Conservation (phyloP, 164 flowering plant genomes). For the Tetrastigma voinierianum region DNA sequence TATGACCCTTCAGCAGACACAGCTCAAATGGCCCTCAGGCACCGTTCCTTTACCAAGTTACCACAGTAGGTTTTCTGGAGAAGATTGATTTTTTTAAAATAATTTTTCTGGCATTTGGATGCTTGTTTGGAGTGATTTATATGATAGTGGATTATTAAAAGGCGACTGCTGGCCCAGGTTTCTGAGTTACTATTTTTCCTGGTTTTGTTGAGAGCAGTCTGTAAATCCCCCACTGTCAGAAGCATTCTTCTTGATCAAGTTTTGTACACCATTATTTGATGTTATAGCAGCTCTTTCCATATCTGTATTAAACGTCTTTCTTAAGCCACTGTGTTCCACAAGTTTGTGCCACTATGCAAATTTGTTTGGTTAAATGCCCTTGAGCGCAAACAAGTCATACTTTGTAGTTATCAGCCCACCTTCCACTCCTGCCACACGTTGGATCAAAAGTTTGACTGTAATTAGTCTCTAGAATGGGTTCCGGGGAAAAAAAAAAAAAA, state of each 20-base stretch:
- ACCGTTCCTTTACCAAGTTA: constrained; percentile 67
- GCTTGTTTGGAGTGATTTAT: neutral
- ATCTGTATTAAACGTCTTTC: too few relatives aligned
- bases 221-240: constrained; percentile 2
- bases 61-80: constrained; percentile 27
- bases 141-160: neutral
- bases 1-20: constrained; percentile 55
- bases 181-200: neutral
- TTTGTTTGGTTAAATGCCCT: neutral
- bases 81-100: neutral
- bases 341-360: neutral
- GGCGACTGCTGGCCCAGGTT: neutral
- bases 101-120: neutral
- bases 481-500: too few relatives aligned
- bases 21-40: constrained; percentile 62
- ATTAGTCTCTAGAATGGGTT: too few relatives aligned
- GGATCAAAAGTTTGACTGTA: neutral
- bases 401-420: neutral
- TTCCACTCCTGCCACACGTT: neutral
- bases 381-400: neutral
- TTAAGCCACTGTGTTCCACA: too few relatives aligned
- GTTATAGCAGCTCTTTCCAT: neutral
- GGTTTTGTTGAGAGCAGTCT: neutral
- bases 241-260: neutral
- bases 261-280: neutral